Evolutionary conservation across 371 early-diverging fungal species (phyloP).

Genomic region (Choanephora cucurbitarum): DNA sequence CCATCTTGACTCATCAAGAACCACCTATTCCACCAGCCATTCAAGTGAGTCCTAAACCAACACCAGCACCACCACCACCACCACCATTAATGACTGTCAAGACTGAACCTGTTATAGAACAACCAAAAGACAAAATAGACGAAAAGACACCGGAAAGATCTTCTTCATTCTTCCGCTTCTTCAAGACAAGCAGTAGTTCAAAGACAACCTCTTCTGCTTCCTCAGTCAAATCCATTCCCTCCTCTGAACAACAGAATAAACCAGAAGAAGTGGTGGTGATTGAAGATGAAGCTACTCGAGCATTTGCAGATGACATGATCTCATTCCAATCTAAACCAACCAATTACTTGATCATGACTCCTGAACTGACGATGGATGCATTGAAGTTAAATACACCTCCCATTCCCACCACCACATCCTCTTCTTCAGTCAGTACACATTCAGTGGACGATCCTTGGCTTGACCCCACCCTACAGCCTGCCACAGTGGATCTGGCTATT

Average conservation of each 20-base stretch:
- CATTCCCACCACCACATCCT: neutral
- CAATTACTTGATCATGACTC: neutral
- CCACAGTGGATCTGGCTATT: slow-evolving; percentile 8
- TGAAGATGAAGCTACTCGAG: slow-evolving; percentile 48
- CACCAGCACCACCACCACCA: too few species aligned
- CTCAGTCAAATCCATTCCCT: slow-evolving; percentile 7
- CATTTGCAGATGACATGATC: slow-evolving; percentile 41
- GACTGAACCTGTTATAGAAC: too few species aligned
- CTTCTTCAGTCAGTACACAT: slow-evolving; percentile 23
- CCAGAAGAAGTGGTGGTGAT: slow-evolving; percentile 32
- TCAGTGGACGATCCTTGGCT: slow-evolving; percentile 22
- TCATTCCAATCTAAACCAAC: slow-evolving; percentile 11
- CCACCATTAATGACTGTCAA: too few species aligned
- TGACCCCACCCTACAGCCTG: slow-evolving; percentile 9
- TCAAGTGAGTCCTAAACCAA: too few species aligned
- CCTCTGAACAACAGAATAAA: slow-evolving; percentile 1
- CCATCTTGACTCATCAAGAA: neutral
- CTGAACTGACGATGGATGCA: slow-evolving; percentile 16
- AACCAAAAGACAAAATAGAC: slow-evolving; percentile 1
- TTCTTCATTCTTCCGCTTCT: slow-evolving; percentile 14
- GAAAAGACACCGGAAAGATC: neutral
- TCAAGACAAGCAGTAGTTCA: neutral
- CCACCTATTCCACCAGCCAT: too few species aligned
- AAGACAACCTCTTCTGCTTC: slow-evolving; percentile 8
- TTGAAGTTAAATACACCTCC: slow-evolving; percentile 1